A percentile compares a stretch with the other conserved stretches of the same genome.
Evolutionary conservation across 2,329 filamentous ascomycete species (phyloP).

Genomic region (Leptoxyphium fumago): DNA sequence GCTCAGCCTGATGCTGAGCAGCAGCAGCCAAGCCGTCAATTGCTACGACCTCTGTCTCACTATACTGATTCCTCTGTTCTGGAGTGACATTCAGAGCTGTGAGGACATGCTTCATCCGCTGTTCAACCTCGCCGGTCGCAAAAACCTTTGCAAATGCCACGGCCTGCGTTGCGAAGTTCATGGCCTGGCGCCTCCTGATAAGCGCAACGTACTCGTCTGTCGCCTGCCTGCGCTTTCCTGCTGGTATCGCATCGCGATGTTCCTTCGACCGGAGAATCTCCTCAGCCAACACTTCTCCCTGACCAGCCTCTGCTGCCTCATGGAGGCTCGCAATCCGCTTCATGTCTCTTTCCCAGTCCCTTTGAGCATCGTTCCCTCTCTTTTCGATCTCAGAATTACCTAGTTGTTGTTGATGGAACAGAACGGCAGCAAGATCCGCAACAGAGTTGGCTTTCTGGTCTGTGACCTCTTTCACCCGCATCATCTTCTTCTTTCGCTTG

Average conservation of each 20-base stretch:
- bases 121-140: neutral
- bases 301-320: slow-evolving; percentile 1
- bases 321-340: slow-evolving; percentile 10
- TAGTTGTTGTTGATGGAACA: slow-evolving; percentile 33
- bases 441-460: slow-evolving; percentile 49
- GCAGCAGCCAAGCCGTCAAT: neutral
- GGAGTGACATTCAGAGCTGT: neutral
- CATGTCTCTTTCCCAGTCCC: slow-evolving; percentile 6
- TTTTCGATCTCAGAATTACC: slow-evolving; percentile 13
- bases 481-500: slow-evolving; percentile 26
- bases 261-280: slow-evolving; percentile 1
- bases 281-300: neutral
- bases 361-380: slow-evolving; percentile 2
- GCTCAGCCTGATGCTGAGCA: slow-evolving; percentile 3
- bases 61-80: neutral
- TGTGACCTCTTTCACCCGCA: slow-evolving; percentile 43
- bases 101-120: neutral
- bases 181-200: neutral
- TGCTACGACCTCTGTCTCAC: neutral
- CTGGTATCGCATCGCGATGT: neutral
- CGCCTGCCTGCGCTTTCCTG: neutral
- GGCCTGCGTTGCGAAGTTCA: neutral
- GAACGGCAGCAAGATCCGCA: slow-evolving; percentile 44
- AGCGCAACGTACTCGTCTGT: neutral
- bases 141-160: neutral